These are phyloP conservation scores for Kluyveromyces nonfermentans DNA, from an alignment of 805 yeast species.

Conservation along the genomic window DNA sequence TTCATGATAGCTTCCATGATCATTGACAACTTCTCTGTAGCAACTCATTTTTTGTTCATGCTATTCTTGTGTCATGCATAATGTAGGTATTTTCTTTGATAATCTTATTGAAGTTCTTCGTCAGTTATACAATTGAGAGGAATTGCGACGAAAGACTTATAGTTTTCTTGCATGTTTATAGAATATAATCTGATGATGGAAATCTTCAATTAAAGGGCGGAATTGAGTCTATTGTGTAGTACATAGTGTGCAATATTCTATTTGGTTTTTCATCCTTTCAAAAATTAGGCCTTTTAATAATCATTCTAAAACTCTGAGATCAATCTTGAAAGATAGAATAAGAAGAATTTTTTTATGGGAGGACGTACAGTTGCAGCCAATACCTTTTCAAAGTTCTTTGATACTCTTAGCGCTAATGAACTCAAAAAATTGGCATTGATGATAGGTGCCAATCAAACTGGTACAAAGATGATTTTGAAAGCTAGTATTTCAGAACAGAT, in stretches of 20 bases:
- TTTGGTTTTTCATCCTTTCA: no score
- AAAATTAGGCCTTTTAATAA: no score
- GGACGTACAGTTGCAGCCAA: constrained; percentile 1
- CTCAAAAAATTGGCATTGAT: constrained; percentile 14
- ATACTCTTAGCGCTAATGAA: constrained; percentile 10
- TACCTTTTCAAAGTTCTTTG: constrained; percentile 11
- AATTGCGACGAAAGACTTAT: no score
- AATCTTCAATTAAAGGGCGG: no score
- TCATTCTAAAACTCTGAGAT: no score
- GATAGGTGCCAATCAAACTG: constrained; percentile 17
- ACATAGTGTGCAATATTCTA: no score
- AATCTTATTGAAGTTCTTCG: neutral
- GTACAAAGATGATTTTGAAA: constrained; percentile 12
- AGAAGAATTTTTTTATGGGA: neutral
- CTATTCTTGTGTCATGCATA: neutral
- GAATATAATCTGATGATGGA: no score
- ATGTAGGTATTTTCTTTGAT: neutral
- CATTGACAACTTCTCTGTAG: constrained; percentile 1
- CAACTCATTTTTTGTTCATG: neutral
- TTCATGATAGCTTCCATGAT: constrained; percentile 2
- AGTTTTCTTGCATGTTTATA: no score
- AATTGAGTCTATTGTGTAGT: no score
- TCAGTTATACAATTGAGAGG: no score
- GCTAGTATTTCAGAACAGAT: constrained; percentile 11
- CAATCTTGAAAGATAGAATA: no score